Percentiles rank a stretch among this genome's conserved stretches.
Conservation (phyloP, 202 grass and related monocot species). For the Musa balbisiana region DNA sequence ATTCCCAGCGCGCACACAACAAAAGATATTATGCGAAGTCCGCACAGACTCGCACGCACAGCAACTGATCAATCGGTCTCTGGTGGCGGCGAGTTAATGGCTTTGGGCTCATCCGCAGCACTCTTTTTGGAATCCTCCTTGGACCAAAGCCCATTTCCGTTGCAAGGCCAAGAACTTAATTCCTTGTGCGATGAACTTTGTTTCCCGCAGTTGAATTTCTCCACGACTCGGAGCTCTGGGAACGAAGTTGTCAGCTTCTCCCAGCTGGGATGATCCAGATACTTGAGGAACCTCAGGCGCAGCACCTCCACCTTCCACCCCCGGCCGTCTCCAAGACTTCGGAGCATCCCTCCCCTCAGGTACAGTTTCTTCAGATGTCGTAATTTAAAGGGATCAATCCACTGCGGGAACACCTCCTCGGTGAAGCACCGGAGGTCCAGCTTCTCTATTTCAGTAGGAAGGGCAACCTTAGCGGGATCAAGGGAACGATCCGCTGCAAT, state of each 20-base stretch:
- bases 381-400: not conserved
- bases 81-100: too few relatives aligned
- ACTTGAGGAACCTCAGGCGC: constrained; percentile 30
- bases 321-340: not conserved
- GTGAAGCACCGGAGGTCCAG: constrained; percentile 46
- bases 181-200: too few relatives aligned
- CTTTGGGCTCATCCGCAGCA: too few relatives aligned
- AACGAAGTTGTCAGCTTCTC: fast-evolving
- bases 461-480: too few relatives aligned
- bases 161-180: not conserved
- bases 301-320: not conserved
- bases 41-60: too few relatives aligned
- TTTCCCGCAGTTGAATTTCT: constrained; percentile 17
- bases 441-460: constrained; percentile 23
- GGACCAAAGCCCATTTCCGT: not conserved
- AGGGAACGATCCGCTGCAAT: too few relatives aligned
- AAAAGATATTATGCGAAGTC: too few relatives aligned
- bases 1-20: too few relatives aligned
- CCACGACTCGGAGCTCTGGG: not conserved
- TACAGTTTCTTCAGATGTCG: constrained; percentile 29
- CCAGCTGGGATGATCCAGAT: not conserved
- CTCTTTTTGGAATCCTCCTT: too few relatives aligned
- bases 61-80: too few relatives aligned
- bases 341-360: constrained; percentile 34
- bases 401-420: not conserved